Percentiles rank a stretch among this genome's conserved stretches.
Evolutionary conservation across 2,329 filamentous ascomycete genomes (phyloP).

Genomic region (Stagonosporopsis cucurbitacearum): DNA sequence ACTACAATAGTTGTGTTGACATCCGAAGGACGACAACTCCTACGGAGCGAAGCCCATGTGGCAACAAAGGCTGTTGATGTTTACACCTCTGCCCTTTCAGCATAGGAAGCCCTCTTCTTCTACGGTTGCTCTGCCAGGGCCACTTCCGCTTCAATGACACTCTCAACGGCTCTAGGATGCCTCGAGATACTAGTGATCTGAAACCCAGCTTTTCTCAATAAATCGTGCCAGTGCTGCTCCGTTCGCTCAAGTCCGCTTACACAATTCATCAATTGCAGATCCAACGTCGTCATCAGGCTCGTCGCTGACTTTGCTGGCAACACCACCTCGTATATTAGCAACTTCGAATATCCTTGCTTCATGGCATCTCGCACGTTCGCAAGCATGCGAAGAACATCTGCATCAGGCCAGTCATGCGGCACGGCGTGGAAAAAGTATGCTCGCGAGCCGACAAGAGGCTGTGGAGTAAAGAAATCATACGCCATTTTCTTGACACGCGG

Average conservation of each 20-base stretch:
- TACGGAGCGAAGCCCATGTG: too few species aligned
- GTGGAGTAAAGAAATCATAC: conserved; percentile 39
- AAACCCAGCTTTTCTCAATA: conserved; percentile 10
- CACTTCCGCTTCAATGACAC: conserved; percentile 14
- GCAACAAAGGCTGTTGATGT: too few species aligned
- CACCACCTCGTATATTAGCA: conserved; percentile 19
- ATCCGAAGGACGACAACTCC: too few species aligned
- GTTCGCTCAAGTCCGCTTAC: conserved; percentile 15
- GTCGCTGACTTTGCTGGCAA: conserved; percentile 11
- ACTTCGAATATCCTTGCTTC: conserved; percentile 17
- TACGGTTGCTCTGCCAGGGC: not conserved
- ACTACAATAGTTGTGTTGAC: too few species aligned
- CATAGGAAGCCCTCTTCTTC: not conserved
- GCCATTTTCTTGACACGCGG: conserved; percentile 6
- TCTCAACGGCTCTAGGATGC: conserved; percentile 14
- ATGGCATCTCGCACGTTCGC: conserved; percentile 18
- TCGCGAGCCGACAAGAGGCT: conserved; percentile 34
- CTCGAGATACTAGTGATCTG: conserved; percentile 9
- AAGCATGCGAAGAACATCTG: conserved; percentile 19
- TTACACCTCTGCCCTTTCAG: too few species aligned
- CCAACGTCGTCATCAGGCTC: conserved; percentile 16
- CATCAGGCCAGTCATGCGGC: conserved; percentile 50
- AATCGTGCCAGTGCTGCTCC: conserved; percentile 12
- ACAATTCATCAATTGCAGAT: conserved; percentile 17
- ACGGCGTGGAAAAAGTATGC: conserved; percentile 48